Base-by-base conservation (phyloP, 495 filamentous ascomycete genomes). In the Friedmanniomyces simplex region DNA sequence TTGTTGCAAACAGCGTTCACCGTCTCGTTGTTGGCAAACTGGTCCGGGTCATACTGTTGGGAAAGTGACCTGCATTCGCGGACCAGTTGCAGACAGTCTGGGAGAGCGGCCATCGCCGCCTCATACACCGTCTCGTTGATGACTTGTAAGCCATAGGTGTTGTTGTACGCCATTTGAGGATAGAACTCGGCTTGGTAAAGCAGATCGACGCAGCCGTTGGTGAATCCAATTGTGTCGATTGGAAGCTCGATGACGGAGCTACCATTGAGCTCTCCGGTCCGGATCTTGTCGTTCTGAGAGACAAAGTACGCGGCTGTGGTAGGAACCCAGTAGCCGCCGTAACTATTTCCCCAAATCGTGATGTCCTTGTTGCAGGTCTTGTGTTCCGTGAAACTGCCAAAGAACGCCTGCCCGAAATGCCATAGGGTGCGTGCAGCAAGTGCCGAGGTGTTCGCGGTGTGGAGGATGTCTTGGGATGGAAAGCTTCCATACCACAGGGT, bases 401-500 rank as follows among this genome's bases (percentile, higher is more conserved):
- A 77, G 77, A 78, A 80, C 12, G 72, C 74, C 63, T 80, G 81
- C 3, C 74, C 74, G 66, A 83, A 83, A 54, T 77, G 69, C 81
- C 81, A 84, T 20, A 82, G 63, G 3, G 77, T 72, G 34, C 70
- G 67, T 7, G 76, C 79, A 1, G 74, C 74, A 58, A 83, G 30
- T 82, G 28, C 70, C 0, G 79, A 76, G 0, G 80, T 77, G 1
- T 69, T 63, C 20, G 65, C 70, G 20, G 43, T 47, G 26, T 70
- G 69, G 0, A 76, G 77, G 52, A 80, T 80, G 45, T 79, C 75
- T 24, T 73, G 34, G n/a, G 81, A 73, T 22, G 79, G 73, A 53
- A 80, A 79, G 0, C 80, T 84, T 32, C 83, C 82, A n/a, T 80
- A 73, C 21, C 79, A 73, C 55, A 80, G 79, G 0, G 81, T 84